Evolutionary conservation across 2,329 filamentous ascomycete genomes (phyloP).

Genomic region (Fusarium vanettenii): DNA sequence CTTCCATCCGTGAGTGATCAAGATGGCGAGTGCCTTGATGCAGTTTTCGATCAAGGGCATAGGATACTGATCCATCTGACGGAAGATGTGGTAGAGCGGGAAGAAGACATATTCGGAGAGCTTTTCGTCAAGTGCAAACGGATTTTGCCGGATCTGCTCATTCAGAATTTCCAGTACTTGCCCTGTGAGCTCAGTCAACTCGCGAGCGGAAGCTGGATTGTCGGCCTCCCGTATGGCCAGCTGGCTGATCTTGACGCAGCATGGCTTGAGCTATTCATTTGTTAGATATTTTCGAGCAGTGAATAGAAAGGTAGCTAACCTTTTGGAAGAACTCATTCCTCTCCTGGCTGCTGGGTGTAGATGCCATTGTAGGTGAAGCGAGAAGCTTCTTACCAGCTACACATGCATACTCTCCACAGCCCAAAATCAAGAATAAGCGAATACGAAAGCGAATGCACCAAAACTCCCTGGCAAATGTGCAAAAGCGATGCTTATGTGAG

Average conservation of each 20-base stretch:
- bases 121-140: conserved; percentile 76
- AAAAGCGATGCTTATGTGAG: neutral
- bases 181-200: conserved; percentile 58
- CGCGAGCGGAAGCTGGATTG: conserved; percentile 53
- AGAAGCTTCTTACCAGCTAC: conserved; percentile 32
- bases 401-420: conserved; percentile 37
- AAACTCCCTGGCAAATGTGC: neutral
- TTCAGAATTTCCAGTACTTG: conserved; percentile 61
- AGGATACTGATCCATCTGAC: conserved; percentile 77
- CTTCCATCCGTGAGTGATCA: conserved; percentile 85
- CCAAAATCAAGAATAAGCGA: conserved; percentile 16
- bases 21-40: conserved; percentile 77
- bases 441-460: conserved; percentile 27
- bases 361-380: conserved; percentile 42
- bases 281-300: neutral
- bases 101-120: conserved; percentile 96
- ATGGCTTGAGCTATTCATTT: conserved; percentile 67
- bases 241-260: conserved; percentile 70
- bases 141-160: conserved; percentile 56
- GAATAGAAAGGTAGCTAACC: conserved; percentile 20
- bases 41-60: conserved; percentile 79
- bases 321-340: conserved; percentile 49
- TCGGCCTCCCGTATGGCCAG: conserved; percentile 62
- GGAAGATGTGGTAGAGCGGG: conserved; percentile 87
- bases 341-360: conserved; percentile 34